These are phyloP conservation scores for Paraphoma sp. DNA, from an alignment of 2,329 filamentous ascomycete species.

Conservation along the genomic window DNA sequence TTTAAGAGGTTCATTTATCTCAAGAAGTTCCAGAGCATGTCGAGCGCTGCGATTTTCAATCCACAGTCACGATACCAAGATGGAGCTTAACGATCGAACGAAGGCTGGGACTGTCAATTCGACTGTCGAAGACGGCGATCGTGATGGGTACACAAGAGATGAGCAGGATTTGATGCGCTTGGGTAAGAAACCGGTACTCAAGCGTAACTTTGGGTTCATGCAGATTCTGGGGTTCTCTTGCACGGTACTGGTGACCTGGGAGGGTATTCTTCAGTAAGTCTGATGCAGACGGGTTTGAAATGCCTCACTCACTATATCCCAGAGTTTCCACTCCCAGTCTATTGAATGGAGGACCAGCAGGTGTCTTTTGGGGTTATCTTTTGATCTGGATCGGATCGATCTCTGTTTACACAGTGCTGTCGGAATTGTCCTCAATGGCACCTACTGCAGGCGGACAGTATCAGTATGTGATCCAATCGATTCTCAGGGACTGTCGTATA, in stretches of 20 bases:
- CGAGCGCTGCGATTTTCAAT: background rate
- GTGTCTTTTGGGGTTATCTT: slow-evolving; percentile 40
- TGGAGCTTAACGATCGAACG: background rate
- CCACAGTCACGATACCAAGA: background rate
- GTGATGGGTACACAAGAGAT: background rate
- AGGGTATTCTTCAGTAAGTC: slow-evolving; percentile 30
- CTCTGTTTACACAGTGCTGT: slow-evolving; percentile 34
- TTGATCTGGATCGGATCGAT: slow-evolving; percentile 37
- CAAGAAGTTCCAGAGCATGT: background rate
- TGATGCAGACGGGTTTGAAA: background rate
- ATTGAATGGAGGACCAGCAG: slow-evolving; percentile 38
- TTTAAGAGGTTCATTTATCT: background rate
- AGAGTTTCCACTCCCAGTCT: slow-evolving; percentile 25
- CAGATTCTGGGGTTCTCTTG: slow-evolving; percentile 36
- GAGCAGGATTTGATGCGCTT: slow-evolving; percentile 1
- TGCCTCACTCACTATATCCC: slow-evolving; percentile 5
- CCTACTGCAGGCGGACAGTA: slow-evolving; percentile 46
- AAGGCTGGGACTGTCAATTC: background rate
- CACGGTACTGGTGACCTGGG: slow-evolving; percentile 39
- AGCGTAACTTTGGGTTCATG: slow-evolving; percentile 36
- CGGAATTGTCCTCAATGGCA: slow-evolving; percentile 45
- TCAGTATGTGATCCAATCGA: slow-evolving; percentile 3
- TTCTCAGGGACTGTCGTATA: background rate
- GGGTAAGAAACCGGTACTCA: slow-evolving; percentile 32
- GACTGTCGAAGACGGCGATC: background rate